These are phyloP conservation scores for Boletus rubroflammeus DNA, from an alignment of 768 basidiomycete species.

Conservation along the genomic window DNA sequence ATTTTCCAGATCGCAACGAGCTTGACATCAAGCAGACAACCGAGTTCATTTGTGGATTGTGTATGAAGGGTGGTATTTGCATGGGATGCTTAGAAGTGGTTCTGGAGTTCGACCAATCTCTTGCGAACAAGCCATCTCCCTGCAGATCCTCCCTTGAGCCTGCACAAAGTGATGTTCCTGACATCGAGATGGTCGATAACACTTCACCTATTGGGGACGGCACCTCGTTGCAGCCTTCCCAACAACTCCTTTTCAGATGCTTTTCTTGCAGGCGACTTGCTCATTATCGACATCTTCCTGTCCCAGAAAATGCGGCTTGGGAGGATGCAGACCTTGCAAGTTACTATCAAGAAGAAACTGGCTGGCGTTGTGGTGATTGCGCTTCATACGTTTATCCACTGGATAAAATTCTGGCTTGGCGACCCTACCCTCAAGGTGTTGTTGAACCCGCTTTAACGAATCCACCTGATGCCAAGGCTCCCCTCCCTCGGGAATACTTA, in stretches of 20 bases:
- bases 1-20: constrained; percentile 43
- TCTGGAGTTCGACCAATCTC: constrained; percentile 42
- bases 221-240: constrained; percentile 17
- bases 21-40: constrained; percentile 59
- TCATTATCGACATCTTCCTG: constrained; percentile 74
- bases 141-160: constrained; percentile 5
- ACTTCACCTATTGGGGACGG: constrained; percentile 9
- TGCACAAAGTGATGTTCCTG: constrained; percentile 8
- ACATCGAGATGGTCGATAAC: constrained; percentile 38
- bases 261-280: constrained; percentile 76
- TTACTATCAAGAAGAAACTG: constrained; percentile 52
- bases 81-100: constrained; percentile 67
- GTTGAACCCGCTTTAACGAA: constrained; percentile 47
- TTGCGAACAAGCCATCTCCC: constrained; percentile 15
- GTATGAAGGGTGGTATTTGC: constrained; percentile 74
- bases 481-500: constrained; percentile 86
- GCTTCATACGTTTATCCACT: constrained; percentile 62
- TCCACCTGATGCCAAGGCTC: constrained; percentile 49
- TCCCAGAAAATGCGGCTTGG: constrained; percentile 37
- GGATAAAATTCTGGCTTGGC: constrained; percentile 91
- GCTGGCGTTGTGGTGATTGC: constrained; percentile 79
- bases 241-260: constrained; percentile 75
- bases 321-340: constrained; percentile 46
- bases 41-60: constrained; percentile 74
- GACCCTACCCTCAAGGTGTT: constrained; percentile 69